Base-by-base conservation (phyloP, 805 yeast species). In the Nakazawaea sp. region DNA sequence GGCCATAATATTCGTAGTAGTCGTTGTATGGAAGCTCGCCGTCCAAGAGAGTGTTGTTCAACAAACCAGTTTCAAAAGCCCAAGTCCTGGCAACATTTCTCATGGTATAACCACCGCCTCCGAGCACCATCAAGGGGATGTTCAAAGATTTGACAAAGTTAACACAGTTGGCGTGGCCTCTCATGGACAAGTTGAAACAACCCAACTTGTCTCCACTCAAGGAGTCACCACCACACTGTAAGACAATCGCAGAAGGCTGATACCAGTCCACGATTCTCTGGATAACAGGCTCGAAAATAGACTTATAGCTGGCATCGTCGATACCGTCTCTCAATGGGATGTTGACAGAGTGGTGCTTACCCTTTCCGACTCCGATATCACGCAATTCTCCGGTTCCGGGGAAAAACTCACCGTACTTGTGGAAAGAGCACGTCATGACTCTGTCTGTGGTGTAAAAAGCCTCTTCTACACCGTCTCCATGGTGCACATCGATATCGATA, bases 21-120 rank as follows among this genome's bases (percentile, higher is more conserved):
- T 90, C 97, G 58, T 90, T 89, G 67, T 87, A 89, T 4, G 97
- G 97, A 45, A 79, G 62, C 49, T 81, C 88, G 18, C 78, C 61
- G 26, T 89, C 90, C 49, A 92, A 62, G 30, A 81, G 64, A 8
- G 81, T 85, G 49, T 85, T 81, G 53, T 90, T 81, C 45, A 90
- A 69, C 30, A 92, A 68, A 11, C 97, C 95, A 0, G 96, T 80
- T 60, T 92, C 98, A 53, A 71, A 89, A 2, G 96, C 76, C 97
- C 98, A 90, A 10, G 95, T 74, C 48, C 98, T 69, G 4, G 97
- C 87, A 33, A 92, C 98, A 56, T 92, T 92, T 57, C 97, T 74
- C 73, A 95, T 94, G 2, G 98, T 92, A 62, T 92, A 92, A 16
- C 98, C 98, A 49, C 98, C 98, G 34, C 98, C 98, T 28, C 98